These are phyloP conservation scores for Daldinia vernicosa DNA, from an alignment of 495 filamentous ascomycete genomes.

Conservation along the genomic window DNA sequence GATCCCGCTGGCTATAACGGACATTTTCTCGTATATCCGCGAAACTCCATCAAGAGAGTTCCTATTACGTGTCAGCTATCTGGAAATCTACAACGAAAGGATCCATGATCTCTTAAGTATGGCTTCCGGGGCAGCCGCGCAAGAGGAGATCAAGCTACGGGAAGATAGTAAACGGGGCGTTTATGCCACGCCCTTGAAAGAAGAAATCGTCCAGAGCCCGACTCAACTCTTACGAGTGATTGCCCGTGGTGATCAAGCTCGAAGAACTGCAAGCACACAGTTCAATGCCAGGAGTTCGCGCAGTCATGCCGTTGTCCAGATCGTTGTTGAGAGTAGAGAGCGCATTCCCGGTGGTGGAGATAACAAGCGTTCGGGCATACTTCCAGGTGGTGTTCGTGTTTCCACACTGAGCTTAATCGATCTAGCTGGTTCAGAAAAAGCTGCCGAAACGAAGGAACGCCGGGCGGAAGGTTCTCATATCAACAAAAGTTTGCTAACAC, in stretches of 20 bases:
- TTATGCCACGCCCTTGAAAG: constrained; percentile 94
- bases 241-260: constrained; percentile 89
- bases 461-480: constrained; percentile 96
- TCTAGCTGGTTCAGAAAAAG: constrained; percentile 93
- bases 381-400: constrained; percentile 91
- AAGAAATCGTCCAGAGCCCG: constrained; percentile 98
- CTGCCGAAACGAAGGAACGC: constrained; percentile 93
- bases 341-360: constrained; percentile 70
- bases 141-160: constrained; percentile 94
- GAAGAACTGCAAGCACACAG: constrained; percentile 90
- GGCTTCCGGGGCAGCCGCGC: constrained; percentile 60
- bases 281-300: constrained; percentile 96
- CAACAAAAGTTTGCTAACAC: constrained; percentile 94
- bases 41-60: constrained; percentile 97
- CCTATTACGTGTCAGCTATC: constrained; percentile 92
- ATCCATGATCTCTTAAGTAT: constrained; percentile 93
- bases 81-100: constrained; percentile 98
- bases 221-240: constrained; percentile 96
- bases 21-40: constrained; percentile 98
- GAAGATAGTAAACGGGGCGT: constrained; percentile 97
- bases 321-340: constrained; percentile 96
- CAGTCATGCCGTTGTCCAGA: constrained; percentile 97
- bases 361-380: constrained; percentile 76
- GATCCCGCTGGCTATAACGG: constrained; percentile 95
- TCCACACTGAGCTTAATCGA: constrained; percentile 96